phyloP scores from a whole-genome alignment of 140 eudicot genomes.

The Bidens hawaiensis region DNA sequence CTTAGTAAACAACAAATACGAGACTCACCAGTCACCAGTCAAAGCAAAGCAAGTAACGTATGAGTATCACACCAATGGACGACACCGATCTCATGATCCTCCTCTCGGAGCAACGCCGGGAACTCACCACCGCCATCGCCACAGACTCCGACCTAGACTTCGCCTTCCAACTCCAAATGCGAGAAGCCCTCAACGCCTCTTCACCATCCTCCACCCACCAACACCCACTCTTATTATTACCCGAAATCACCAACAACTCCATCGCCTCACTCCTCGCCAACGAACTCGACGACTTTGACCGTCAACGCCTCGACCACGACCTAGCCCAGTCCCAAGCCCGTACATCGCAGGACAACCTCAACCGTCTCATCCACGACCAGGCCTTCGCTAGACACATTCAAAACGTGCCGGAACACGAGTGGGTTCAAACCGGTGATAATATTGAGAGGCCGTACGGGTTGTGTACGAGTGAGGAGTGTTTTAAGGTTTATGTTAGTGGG shows the following conservation, averaged over 20 bases:
- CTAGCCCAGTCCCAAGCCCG: constrained; percentile 23
- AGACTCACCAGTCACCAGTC: no score
- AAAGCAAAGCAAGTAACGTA: no score
- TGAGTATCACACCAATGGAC: constrained; percentile 17
- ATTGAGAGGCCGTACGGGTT: constrained; percentile 36
- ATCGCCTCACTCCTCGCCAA: constrained; percentile 21
- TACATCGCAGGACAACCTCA: constrained; percentile 25
- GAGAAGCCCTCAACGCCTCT: constrained; percentile 40
- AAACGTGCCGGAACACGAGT: constrained; percentile 46
- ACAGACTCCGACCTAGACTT: constrained; percentile 44
- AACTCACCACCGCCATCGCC: constrained; percentile 36
- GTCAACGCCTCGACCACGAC: constrained; percentile 22
- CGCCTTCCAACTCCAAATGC: constrained; percentile 55
- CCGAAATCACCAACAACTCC: constrained; percentile 14
- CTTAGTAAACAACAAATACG: no score
- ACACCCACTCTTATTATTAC: constrained; percentile 14
- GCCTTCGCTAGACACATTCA: constrained; percentile 38
- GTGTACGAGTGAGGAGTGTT: constrained; percentile 23
- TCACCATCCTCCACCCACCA: neutral
- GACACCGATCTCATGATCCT: constrained; percentile 29
- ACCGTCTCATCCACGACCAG: constrained; percentile 52
- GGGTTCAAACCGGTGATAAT: constrained; percentile 32
- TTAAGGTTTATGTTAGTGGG: constrained; percentile 58
- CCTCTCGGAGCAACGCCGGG: constrained; percentile 53
- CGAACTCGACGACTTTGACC: constrained; percentile 31